Conservation (phyloP, 441 rosid genomes). For the Arabidopsis lyrata region DNA sequence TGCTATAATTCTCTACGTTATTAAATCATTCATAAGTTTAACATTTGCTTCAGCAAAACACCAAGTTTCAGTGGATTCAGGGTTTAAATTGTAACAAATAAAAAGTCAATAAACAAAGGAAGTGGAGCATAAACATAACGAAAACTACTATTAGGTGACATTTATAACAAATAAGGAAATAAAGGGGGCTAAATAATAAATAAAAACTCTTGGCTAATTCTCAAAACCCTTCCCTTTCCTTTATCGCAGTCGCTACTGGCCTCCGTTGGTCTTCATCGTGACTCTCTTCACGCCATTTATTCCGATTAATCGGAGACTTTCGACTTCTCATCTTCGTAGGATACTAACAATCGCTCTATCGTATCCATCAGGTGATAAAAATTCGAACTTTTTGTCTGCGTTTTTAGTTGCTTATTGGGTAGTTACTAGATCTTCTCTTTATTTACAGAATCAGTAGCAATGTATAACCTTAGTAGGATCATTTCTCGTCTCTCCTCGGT, state of each 20-base stretch:
- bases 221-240: constrained; percentile 30
- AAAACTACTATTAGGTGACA: neutral
- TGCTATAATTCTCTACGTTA: neutral
- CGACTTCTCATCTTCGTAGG: neutral
- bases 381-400: neutral
- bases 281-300: constrained; percentile 28
- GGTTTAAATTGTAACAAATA: neutral
- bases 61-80: constrained; percentile 5
- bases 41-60: neutral
- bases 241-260: constrained; percentile 25
- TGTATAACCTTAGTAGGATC: constrained; percentile 55
- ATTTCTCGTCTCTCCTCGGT: constrained; percentile 53
- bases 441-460: constrained; percentile 23
- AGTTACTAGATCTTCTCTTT: constrained; percentile 20
- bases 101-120: neutral
- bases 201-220: constrained; percentile 2
- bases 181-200: constrained; percentile 9
- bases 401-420: neutral
- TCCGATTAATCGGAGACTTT: constrained; percentile 38
- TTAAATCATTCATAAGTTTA: neutral
- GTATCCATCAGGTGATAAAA: constrained; percentile 4
- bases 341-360: neutral
- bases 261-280: constrained; percentile 40
- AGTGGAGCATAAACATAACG: rapidly evolving
- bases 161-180: neutral